Conservation (phyloP, 371 early-diverging fungal genomes). For the Lichtheimia corymbifera region DNA sequence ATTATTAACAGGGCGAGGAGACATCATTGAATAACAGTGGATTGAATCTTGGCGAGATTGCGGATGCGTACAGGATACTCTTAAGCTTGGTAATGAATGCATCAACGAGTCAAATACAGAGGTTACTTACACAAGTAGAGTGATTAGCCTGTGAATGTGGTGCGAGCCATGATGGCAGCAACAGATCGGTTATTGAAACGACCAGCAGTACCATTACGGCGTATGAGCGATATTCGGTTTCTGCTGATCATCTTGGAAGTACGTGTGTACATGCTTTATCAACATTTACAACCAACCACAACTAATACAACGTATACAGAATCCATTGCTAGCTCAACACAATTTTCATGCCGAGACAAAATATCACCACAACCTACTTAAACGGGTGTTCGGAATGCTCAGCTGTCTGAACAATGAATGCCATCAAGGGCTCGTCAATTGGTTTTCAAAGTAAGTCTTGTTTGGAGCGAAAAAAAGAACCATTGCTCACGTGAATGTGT, state of each 20-base stretch:
- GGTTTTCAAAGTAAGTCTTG: conserved; percentile 67
- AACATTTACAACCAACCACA: not conserved
- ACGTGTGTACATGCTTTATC: conserved; percentile 2
- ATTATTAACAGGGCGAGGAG: conserved; percentile 41
- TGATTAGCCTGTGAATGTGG: conserved; percentile 54
- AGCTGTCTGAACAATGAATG: conserved; percentile 76
- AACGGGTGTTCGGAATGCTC: conserved; percentile 72
- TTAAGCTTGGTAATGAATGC: conserved; percentile 57
- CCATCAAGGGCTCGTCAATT: conserved; percentile 76
- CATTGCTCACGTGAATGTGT: not conserved
- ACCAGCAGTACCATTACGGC: conserved; percentile 65
- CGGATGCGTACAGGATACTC: conserved; percentile 69
- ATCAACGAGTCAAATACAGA: conserved; percentile 17
- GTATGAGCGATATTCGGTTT: conserved; percentile 72
- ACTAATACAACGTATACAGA: conserved; percentile 32
- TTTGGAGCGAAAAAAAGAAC: conserved; percentile 1
- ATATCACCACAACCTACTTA: conserved; percentile 72
- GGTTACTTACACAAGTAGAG: not conserved
- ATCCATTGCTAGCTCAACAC: conserved; percentile 70
- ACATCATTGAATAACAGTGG: conserved; percentile 67
- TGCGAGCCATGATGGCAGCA: conserved; percentile 78
- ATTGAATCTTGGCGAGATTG: conserved; percentile 66
- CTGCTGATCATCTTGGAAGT: conserved; percentile 85
- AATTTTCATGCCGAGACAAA: conserved; percentile 67
- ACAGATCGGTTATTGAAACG: conserved; percentile 76